phyloP scores from a whole-genome alignment of 1,139 yeast genomes.

The Hanseniaspora sp. region DNA sequence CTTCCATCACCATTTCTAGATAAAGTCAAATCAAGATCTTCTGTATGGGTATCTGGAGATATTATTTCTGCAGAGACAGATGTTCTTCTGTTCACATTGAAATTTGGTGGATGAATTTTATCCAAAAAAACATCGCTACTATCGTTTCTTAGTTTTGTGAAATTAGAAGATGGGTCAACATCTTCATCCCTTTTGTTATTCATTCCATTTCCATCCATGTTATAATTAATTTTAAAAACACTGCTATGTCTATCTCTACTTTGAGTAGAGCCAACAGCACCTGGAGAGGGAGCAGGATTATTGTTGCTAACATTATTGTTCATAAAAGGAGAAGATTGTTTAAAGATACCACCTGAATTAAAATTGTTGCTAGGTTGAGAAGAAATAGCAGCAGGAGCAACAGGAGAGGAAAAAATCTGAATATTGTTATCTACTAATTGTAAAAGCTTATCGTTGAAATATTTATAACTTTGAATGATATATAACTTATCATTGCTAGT shows the following conservation, averaged over 20 bases:
- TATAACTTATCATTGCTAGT: slow-evolving; percentile 8
- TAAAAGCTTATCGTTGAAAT: slow-evolving; percentile 12
- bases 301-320: background rate
- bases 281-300: background rate
- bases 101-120: slow-evolving; percentile 40
- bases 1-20: slow-evolving; percentile 33
- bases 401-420: background rate
- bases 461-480: slow-evolving; percentile 14
- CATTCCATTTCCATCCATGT: slow-evolving; percentile 4
- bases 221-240: slow-evolving; percentile 12
- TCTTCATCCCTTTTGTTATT: slow-evolving; percentile 4
- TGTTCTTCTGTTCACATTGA: slow-evolving; percentile 75
- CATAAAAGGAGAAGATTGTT: background rate
- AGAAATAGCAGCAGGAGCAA: background rate
- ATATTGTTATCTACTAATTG: slow-evolving; percentile 1
- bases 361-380: background rate
- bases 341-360: background rate
- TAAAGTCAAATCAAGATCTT: background rate
- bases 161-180: slow-evolving; percentile 5
- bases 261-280: background rate
- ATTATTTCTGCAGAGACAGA: slow-evolving; percentile 71
- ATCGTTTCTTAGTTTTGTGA: background rate
- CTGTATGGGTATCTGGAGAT: slow-evolving; percentile 34
- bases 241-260: slow-evolving; percentile 9
- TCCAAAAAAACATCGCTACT: slow-evolving; percentile 15